Evolutionary conservation across 768 basidiomycete species (phyloP).

Genomic region (Atractiella rhizophila): DNA sequence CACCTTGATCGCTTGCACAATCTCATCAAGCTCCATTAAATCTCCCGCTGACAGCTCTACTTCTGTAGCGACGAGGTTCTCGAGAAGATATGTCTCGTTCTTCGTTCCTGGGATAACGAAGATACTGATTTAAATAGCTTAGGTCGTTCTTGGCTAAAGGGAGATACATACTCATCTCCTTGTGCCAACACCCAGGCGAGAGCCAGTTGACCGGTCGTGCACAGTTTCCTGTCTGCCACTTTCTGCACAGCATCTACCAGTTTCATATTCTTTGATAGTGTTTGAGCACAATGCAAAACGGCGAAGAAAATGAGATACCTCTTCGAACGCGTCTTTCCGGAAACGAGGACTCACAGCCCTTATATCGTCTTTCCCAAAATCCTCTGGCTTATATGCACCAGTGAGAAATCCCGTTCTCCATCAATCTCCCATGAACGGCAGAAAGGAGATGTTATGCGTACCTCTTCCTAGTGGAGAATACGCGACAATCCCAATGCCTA

Average conservation of each 20-base stretch:
- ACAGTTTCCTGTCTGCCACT: slow-evolving; percentile 16
- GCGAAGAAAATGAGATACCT: slow-evolving; percentile 7
- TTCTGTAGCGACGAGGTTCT: not conserved
- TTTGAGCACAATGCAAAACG: too few relatives aligned
- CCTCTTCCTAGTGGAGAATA: slow-evolving; percentile 2
- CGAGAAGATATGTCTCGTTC: not conserved
- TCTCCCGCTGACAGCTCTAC: not conserved
- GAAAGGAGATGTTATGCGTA: not conserved
- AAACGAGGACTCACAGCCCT: slow-evolving; percentile 9
- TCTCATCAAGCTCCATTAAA: not conserved
- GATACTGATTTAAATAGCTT: not conserved
- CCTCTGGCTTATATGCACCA: not conserved
- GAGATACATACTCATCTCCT: too few relatives aligned
- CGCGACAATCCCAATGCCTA: slow-evolving; percentile 18
- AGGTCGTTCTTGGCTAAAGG: not conserved
- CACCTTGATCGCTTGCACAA: not conserved
- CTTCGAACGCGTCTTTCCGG: not conserved
- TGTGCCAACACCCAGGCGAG: slow-evolving; percentile 20
- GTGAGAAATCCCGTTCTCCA: not conserved
- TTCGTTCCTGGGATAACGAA: not conserved
- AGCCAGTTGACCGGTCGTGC: slow-evolving; percentile 16
- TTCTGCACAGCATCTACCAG: slow-evolving; percentile 17
- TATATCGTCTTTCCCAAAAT: not conserved
- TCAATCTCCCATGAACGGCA: not conserved
- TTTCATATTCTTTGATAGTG: slow-evolving; percentile 16